Conservation (phyloP, 306 rosid genomes). For the Rosa chinensis region DNA sequence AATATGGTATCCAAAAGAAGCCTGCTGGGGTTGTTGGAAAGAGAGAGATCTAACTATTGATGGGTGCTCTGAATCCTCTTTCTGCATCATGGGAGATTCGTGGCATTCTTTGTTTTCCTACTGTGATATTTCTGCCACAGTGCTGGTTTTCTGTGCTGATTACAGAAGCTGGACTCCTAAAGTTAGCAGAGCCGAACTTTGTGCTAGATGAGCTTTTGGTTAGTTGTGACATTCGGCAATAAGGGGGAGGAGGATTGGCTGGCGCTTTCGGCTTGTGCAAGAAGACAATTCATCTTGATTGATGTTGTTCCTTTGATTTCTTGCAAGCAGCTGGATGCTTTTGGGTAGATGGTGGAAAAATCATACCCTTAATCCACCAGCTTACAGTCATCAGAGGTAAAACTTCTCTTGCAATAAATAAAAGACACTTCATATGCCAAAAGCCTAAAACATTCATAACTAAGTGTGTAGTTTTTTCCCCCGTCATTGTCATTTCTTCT, state of each 20-base stretch:
- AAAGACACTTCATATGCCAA: neutral
- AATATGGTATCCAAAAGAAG: slow-evolving; percentile 73
- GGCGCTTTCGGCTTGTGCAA: slow-evolving; percentile 14
- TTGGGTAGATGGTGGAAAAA: slow-evolving; percentile 39
- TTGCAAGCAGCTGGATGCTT: slow-evolving; percentile 36
- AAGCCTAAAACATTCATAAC: neutral
- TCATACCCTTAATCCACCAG: slow-evolving; percentile 27
- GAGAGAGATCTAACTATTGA: slow-evolving; percentile 56
- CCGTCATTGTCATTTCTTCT: neutral
- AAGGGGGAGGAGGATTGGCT: slow-evolving; percentile 25
- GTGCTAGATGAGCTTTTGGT: slow-evolving; percentile 13
- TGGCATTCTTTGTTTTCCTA: slow-evolving; percentile 21
- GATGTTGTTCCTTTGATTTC: slow-evolving; percentile 29
- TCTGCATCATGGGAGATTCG: slow-evolving; percentile 12
- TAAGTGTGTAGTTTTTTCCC: neutral
- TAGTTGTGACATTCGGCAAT: neutral
- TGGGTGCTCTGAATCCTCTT: neutral
- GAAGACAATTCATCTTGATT: slow-evolving; percentile 22
- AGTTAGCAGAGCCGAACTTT: slow-evolving; percentile 18
- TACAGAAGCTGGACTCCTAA: neutral
- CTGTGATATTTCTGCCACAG: slow-evolving; percentile 20
- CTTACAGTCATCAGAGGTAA: slow-evolving; percentile 23
- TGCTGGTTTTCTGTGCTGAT: slow-evolving; percentile 23
- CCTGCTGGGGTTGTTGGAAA: slow-evolving; percentile 63
- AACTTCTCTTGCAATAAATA: neutral